Base-by-base conservation (phyloP, 768 basidiomycete genomes). In the Boletus reticuloceps region DNA sequence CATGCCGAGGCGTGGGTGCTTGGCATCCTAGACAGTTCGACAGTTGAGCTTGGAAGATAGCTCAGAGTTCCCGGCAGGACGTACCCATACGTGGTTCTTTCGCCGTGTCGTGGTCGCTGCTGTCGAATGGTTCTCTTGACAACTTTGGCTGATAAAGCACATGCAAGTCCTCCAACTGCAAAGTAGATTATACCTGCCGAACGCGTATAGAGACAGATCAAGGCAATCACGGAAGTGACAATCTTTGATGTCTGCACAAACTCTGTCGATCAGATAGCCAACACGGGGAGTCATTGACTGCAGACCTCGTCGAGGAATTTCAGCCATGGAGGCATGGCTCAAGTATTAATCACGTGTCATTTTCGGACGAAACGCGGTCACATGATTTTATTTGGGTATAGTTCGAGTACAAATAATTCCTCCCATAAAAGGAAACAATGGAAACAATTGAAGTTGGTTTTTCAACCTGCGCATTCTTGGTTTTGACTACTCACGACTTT, bases 1-100 rank as follows among this genome's bases (percentile, higher is more conserved):
- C 88, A 88, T 6, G 77, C 74, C 11, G 88, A 84, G 12, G 89
- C 85, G 68, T 92, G 90, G 6, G 90, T 91, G 58, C 86, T 89
- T 6, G 90, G 90, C 90, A 92, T 91, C 13, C 90, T 91, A 64
- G 46, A 54, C 16, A n/a, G 39, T 25, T n/a, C 14, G 22, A 25
- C 8, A 27, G 8, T 19, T 59, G 25, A 50, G 50, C 32, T 38
- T 31, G 25, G 25, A 27, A 32, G 27, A 38, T 37, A 37, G n/a
- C 39, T 20, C 31, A 31, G 12, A 8, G 6, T 16, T 42, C 34
- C n/a, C 0, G 32, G 22, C 10, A 39, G n/a, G 42, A 55, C 82
- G 47, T 63, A 91, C 89, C 90, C 90, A 65, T 87, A 92, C 5
- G 83, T 75, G 49, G 74, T 73, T 65, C 85, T 89, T 42, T 72